These are phyloP conservation scores for Eimeria tenella DNA, from an alignment of 169 alveolate species.

Conservation along the genomic window DNA sequence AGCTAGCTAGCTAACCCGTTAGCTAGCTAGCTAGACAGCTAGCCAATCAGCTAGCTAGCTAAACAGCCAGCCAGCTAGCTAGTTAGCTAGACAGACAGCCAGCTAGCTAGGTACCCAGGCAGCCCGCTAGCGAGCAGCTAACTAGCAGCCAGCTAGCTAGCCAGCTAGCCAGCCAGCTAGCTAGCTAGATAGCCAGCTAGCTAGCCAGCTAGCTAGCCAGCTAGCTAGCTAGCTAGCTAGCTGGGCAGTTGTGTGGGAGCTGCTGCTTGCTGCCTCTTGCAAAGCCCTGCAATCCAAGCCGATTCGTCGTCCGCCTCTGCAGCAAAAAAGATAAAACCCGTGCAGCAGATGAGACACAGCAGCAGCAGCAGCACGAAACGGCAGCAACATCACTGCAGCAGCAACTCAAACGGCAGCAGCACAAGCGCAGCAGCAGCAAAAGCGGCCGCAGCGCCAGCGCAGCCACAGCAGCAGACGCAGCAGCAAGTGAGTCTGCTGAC, in stretches of 20 bases:
- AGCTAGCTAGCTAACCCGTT: no score
- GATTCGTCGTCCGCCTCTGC: neutral
- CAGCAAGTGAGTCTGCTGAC: neutral
- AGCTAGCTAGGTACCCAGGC: neutral
- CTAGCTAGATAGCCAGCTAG: neutral
- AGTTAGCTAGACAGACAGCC: neutral
- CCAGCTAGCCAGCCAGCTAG: neutral
- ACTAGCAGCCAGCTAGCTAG: neutral
- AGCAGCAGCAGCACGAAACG: constrained; percentile 8
- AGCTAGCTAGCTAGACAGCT: no score
- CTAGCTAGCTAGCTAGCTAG: constrained; percentile 5
- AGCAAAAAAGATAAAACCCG: neutral
- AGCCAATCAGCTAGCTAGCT: no score
- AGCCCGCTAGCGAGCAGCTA: neutral
- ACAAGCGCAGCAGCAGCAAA: neutral
- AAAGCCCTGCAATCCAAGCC: neutral
- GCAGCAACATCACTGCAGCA: neutral
- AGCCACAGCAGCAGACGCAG: neutral
- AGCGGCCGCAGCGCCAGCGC: neutral
- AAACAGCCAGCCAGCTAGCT: no score
- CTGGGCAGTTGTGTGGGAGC: neutral
- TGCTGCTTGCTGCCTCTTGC: constrained; percentile 22
- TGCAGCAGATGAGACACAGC: neutral
- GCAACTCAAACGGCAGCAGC: neutral
- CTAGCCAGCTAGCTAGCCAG: neutral